Base-by-base conservation (phyloP, 2,329 filamentous ascomycete genomes). In the Podosphaera xanthii region DNA sequence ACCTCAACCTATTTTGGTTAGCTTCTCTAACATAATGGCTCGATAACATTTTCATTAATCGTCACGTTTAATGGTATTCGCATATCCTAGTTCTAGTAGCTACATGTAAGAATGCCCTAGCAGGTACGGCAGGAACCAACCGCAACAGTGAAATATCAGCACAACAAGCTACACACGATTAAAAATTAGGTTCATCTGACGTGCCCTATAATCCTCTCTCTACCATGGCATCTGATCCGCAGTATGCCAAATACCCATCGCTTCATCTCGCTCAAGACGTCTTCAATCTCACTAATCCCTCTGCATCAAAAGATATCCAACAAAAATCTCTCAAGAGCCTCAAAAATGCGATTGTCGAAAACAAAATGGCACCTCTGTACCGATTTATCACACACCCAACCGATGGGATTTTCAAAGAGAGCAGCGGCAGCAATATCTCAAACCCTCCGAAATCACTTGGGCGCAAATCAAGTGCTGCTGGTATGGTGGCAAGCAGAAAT, bases 311-410 rank as follows among this genome's bases (percentile, higher is more conserved):
- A 69, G 64, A 74, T 60, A 72, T 77, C 61, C 87, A 90, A 72
- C 81, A 90, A 72, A 72, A 78, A 59, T 81, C 87, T 46, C 77
- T 83, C 64, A 86, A 87, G 73, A 76, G 77, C 62, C 77, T 94
- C 61, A 84, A 90, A 76, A 83, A 90, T 78, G 86, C 84, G 71
- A 91, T 94, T 71, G 74, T 75, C 67, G 80, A 88, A 72, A 78
- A 91, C 71, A 87, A 89, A 75, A 92, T 92, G 85, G 87, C 87
- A 22, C 86, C 87, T 35, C 80, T 94, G 62, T 94, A 92, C 75
- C 82, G 84, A 69, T 86, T 90, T 71, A 79, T 94, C 57, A 85
- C 87, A 63, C 86, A 92, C 68, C 87, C 87, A 5, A 77, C 80
- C 62, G 86, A 79, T 35, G 79, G 79, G 54, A 76, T 80, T 60